Base-by-base conservation (phyloP, 1,284 basidiomycete species). In the Microbotryum saponariae region DNA sequence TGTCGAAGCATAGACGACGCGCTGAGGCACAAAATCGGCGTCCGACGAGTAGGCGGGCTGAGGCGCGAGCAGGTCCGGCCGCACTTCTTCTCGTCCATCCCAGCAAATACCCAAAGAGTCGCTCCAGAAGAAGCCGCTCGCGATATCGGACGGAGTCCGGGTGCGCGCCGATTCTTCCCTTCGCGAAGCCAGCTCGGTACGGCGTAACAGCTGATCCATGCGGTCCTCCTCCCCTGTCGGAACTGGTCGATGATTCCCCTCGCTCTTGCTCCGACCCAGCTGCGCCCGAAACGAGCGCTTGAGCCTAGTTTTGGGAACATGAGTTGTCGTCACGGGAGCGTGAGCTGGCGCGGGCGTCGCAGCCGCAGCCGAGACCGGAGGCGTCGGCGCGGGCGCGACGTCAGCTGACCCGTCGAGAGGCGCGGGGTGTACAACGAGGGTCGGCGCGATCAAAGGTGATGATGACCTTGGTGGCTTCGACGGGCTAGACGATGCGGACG, bases 1-100 rank as follows among this genome's bases (percentile, higher is more conserved):
- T 1, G 66, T 67, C 25, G 63, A 65, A 29, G 66, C 66, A 54
- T 63, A 67, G 47, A 67, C 66, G 49, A 62, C 61, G 10, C 60
- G 58, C 3, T 49, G 53, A 21, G 64, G 63, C 1, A 67, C 16
- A 16, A 47, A 33, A 49, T 67, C 63, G 9, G 47, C n/a, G 57
- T 67, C 46, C 14, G 63, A 65, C 1, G 61, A 57, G 61, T 67
- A 67, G 10, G 51, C 27, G 16, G 44, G 58, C 33, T 60, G 59
- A 37, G 48, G 50, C 16, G 50, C 49, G 25, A 60, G 61, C 20
- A 60, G 44, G 48, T 67, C 66, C 53, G 66, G 66, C n/a, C 56
- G 63, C 0, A 67, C 66, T 27, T 53, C 37, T 50, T 67, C 66
- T 23, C 63, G n/a, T 12, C 66, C 66, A 48, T 67, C 66, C 66